Evolutionary conservation across 495 filamentous ascomycete genomes (phyloP), one percentile per base, ranked within the genome.

Genomic region (Hypoxylon rickii): DNA sequence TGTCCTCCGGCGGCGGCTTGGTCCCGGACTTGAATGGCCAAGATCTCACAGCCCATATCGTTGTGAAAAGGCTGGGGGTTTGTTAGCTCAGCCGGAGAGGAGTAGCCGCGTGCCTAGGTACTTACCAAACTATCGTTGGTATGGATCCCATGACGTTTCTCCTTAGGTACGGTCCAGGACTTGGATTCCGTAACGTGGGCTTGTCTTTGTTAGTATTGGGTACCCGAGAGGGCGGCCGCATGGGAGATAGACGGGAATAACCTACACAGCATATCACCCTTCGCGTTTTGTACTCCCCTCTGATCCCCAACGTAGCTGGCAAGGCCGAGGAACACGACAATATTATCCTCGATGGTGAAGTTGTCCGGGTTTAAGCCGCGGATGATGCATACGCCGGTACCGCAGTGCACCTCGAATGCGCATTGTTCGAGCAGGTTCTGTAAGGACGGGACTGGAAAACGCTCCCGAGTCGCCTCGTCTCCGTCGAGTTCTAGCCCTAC

Each of bases 301-400:
- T 71, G 53, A 21, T 76, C 71, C 8, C 72, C 80, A 16, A 84
- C 70, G 44, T 84, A 76, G 55, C 73, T 77, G 2, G 77, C 70
- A 22, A 83, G 57, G 3, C 74, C 81, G 15, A 82, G 66, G 53
- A 79, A 82, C 11, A 83, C 54, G 5, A 73, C 65, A 12, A 74
- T 59, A 39, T 79, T 79, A 21, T 83, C 79, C 43, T 76, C 71
- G 31, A 64, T 59, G 7, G 74, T 63, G 55, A 76, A 78, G 4
- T 57, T 61, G 11, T 67, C 47, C 4, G 73, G 67, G 7, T 71
- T 63, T 5, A 85, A 65, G 0, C 81, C 81, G 12, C 77, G 72
- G 16, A 85, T 53, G 8, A 84, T 70, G 31, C 65, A 70, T 22
- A 83, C 66, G 0, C 81, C 82, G 11, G 63, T 65, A 8, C 78